Evolutionary conservation across 2,329 filamentous ascomycete genomes (phyloP).

Genomic region (Ophiostoma angusticollis): DNA sequence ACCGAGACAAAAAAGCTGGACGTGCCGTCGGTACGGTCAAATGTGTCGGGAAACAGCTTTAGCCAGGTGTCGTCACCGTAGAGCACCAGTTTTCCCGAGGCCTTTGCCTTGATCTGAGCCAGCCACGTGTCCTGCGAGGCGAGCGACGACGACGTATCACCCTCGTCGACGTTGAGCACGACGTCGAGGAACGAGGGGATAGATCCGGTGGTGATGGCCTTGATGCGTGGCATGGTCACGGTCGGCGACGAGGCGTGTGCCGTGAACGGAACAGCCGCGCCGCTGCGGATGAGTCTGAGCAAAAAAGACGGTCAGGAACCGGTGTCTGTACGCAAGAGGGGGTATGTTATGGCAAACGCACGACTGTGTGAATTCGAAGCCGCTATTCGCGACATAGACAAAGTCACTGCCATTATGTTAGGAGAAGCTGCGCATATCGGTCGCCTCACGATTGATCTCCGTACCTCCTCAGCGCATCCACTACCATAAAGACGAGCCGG

Average conservation of each 20-base stretch:
- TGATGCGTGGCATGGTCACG: slow-evolving; percentile 95
- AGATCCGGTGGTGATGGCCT: slow-evolving; percentile 92
- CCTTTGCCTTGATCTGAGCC: slow-evolving; percentile 70
- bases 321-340: too few relatives aligned
- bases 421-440: slow-evolving; percentile 11
- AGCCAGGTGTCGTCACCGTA: slow-evolving; percentile 98
- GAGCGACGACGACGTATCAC: slow-evolving; percentile 78
- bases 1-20: slow-evolving; percentile 91
- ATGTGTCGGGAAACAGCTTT: slow-evolving; percentile 84
- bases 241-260: slow-evolving; percentile 93
- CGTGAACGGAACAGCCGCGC: slow-evolving; percentile 81
- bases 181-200: slow-evolving; percentile 97
- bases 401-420: slow-evolving; percentile 55
- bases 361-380: slow-evolving; percentile 82
- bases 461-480: slow-evolving; percentile 83
- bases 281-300: slow-evolving; percentile 70
- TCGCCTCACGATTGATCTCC: too few relatives aligned
- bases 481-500: slow-evolving; percentile 90
- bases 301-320: not conserved
- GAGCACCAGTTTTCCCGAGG: slow-evolving; percentile 69
- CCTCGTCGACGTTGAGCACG: slow-evolving; percentile 92
- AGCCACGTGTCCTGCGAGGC: slow-evolving; percentile 91
- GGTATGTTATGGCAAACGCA: too few relatives aligned
- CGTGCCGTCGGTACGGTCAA: slow-evolving; percentile 79
- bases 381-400: slow-evolving; percentile 69